Evolutionary conservation across 371 early-diverging fungal genomes (phyloP).

Genomic region (Haplosporangium sp.): DNA sequence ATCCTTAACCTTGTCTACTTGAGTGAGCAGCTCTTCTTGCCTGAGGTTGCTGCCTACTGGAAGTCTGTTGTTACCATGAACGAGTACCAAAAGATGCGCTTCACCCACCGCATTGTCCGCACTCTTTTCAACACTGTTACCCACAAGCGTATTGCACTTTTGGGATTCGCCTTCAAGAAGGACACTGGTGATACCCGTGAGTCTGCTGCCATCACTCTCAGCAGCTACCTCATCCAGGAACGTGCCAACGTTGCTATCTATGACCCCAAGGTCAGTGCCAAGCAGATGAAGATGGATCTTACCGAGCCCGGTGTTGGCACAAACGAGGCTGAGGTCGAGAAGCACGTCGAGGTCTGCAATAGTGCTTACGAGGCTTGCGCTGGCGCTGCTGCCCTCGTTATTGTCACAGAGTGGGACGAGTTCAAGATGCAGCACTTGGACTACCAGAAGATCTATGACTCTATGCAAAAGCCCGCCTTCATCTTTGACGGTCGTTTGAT

Average conservation of each 20-base stretch:
- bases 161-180: conserved; percentile 97
- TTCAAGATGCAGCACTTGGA: conserved; percentile 79
- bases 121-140: conserved; percentile 88
- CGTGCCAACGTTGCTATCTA: conserved; percentile 86
- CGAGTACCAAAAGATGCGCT: conserved; percentile 93
- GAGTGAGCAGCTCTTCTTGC: conserved; percentile 83
- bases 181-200: conserved; percentile 96
- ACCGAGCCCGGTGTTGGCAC: conserved; percentile 78
- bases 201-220: conserved; percentile 90
- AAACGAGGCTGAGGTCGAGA: conserved; percentile 64
- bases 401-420: conserved; percentile 95
- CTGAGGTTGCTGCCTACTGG: conserved; percentile 97
- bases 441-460: conserved; percentile 76
- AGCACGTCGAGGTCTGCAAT: conserved; percentile 76
- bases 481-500: conserved; percentile 95
- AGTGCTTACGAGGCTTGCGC: conserved; percentile 56
- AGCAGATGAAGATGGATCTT: conserved; percentile 87
- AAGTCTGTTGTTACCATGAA: conserved; percentile 91
- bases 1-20: conserved; percentile 93
- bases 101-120: conserved; percentile 79
- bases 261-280: conserved; percentile 90
- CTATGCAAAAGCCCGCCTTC: conserved; percentile 92
- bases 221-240: conserved; percentile 85
- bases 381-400: conserved; percentile 85
- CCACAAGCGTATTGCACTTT: conserved; percentile 85